Percentiles rank a stretch among this genome's conserved stretches.
phyloP scores from a whole-genome alignment of 495 filamentous ascomycete genomes.

The Penicillium verhagenii region DNA sequence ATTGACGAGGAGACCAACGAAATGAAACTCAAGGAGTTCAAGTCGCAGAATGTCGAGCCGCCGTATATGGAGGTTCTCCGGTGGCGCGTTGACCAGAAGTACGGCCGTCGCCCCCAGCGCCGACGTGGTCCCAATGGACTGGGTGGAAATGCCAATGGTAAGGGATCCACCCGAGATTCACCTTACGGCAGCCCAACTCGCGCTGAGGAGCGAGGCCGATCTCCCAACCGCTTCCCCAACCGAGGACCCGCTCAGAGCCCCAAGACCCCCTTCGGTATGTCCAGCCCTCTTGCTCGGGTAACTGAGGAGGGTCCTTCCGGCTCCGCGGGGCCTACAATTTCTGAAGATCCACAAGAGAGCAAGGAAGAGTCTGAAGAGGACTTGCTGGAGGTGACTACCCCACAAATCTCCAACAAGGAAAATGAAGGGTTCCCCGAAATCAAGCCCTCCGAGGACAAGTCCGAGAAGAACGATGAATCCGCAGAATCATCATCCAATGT shows the following conservation, averaged over 20 bases:
- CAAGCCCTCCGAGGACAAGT: slow-evolving; percentile 30
- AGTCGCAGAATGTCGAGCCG: slow-evolving; percentile 83
- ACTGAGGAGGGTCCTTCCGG: slow-evolving; percentile 48
- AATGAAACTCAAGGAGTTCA: slow-evolving; percentile 89
- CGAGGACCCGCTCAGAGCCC: slow-evolving; percentile 48
- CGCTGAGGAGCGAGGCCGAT: slow-evolving; percentile 53
- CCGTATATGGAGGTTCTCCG: slow-evolving; percentile 90
- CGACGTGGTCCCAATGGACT: slow-evolving; percentile 42
- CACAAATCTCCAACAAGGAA: slow-evolving; percentile 39
- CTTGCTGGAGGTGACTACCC: slow-evolving; percentile 48
- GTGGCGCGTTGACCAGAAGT: slow-evolving; percentile 93
- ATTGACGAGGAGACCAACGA: slow-evolving; percentile 91
- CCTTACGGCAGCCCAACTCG: slow-evolving; percentile 54
- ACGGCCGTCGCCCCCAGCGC: slow-evolving; percentile 61
- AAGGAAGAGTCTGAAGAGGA: slow-evolving; percentile 36
- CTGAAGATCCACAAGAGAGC: slow-evolving; percentile 34
- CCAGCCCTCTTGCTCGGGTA: slow-evolving; percentile 54
- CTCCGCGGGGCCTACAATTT: slow-evolving; percentile 33
- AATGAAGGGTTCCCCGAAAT: slow-evolving; percentile 29
- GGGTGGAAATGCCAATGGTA: slow-evolving; percentile 39
- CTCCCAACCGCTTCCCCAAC: slow-evolving; percentile 52
- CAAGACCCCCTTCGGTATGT: slow-evolving; percentile 49
- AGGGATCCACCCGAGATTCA: slow-evolving; percentile 41
- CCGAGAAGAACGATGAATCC: slow-evolving; percentile 29
- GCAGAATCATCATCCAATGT: slow-evolving; percentile 24